These are phyloP conservation scores for Suillus luteus DNA, from an alignment of 768 basidiomycete genomes.

Conservation along the genomic window DNA sequence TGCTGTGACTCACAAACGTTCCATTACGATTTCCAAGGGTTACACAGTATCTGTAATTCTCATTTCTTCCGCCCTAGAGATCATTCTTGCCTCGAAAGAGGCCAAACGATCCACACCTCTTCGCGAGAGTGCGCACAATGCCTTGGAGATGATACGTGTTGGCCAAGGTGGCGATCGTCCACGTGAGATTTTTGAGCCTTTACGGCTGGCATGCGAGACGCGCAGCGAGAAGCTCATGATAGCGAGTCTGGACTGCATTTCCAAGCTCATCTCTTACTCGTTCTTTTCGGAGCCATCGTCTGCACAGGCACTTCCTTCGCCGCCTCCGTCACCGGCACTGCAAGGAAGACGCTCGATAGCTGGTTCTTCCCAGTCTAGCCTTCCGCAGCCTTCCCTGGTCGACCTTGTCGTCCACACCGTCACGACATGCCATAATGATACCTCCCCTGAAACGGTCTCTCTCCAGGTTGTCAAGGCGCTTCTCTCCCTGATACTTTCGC, in stretches of 20 bases:
- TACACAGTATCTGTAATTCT: conserved; percentile 77
- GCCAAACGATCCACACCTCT: conserved; percentile 82
- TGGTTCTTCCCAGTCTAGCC: conserved; percentile 46
- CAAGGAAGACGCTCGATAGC: conserved; percentile 45
- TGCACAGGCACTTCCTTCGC: conserved; percentile 56
- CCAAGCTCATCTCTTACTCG: conserved; percentile 95
- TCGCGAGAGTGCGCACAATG: conserved; percentile 78
- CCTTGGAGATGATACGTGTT: conserved; percentile 77
- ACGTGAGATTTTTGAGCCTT: conserved; percentile 92
- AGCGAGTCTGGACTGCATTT: conserved; percentile 95
- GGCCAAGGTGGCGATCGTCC: conserved; percentile 77
- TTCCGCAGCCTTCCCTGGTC: conserved; percentile 75
- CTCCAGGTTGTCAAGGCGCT: conserved; percentile 97
- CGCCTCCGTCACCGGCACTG: conserved; percentile 69
- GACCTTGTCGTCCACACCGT: conserved; percentile 95
- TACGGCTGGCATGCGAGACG: conserved; percentile 95
- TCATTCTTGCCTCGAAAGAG: conserved; percentile 84
- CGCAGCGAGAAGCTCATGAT: conserved; percentile 92
- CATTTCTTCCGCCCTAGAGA: conserved; percentile 83
- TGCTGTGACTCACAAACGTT: conserved; percentile 48
- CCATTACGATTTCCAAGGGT: conserved; percentile 66
- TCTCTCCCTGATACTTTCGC: conserved; percentile 84
- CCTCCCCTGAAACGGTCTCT: conserved; percentile 87
- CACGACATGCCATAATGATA: conserved; percentile 87
- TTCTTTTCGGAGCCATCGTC: conserved; percentile 82